These are phyloP conservation scores for Baudoinia panamericana DNA, from an alignment of 495 filamentous ascomycete species.

Conservation along the genomic window DNA sequence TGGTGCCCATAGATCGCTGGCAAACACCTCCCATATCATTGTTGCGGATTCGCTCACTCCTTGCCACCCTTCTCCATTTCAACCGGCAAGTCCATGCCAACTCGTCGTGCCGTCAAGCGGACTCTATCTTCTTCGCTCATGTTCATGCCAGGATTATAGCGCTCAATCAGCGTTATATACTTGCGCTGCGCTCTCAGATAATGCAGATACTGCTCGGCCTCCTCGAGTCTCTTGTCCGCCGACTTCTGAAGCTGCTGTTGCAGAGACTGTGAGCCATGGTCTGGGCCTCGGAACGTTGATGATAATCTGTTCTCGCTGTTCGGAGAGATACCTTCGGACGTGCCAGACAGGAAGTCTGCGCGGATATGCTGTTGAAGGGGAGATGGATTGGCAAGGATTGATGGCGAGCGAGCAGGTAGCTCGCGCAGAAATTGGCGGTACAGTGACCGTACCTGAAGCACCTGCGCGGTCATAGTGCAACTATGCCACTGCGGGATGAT, in stretches of 20 bases:
- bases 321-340: too few species aligned
- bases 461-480: conserved; percentile 5
- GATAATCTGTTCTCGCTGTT: too few species aligned
- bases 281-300: background rate
- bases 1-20: too few species aligned
- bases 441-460: conserved; percentile 46
- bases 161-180: conserved; percentile 66
- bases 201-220: conserved; percentile 61
- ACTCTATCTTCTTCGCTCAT: conserved; percentile 79
- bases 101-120: conserved; percentile 66
- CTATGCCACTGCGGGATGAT: too few species aligned
- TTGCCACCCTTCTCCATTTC: conserved; percentile 5
- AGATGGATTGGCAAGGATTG: conserved; percentile 36
- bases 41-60: too few species aligned
- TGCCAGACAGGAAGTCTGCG: conserved; percentile 37
- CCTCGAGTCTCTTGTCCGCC: conserved; percentile 32
- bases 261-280: background rate
- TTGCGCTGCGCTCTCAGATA: conserved; percentile 72
- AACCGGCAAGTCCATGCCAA: conserved; percentile 75
- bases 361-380: conserved; percentile 35
- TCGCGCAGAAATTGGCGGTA: conserved; percentile 88
- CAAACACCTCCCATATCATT: too few species aligned
- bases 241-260: conserved; percentile 3
- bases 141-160: conserved; percentile 82
- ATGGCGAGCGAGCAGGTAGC: conserved; percentile 51